Conservation (phyloP, 352 stramenopile genomes). For the Pythium aquatile region DNA sequence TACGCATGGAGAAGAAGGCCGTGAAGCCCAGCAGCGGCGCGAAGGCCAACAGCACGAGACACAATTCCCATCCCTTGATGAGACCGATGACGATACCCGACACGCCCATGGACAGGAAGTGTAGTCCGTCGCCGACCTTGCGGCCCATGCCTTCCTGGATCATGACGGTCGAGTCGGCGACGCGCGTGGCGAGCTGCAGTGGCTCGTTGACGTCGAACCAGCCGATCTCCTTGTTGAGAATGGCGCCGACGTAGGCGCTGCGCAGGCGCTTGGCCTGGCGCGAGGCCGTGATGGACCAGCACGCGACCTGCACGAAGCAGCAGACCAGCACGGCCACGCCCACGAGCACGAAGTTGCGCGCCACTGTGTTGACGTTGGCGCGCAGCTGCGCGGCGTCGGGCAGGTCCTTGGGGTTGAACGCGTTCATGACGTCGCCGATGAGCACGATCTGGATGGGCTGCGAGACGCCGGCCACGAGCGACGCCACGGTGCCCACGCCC, state of each 20-base stretch:
- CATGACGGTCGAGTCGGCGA: constrained; percentile 33
- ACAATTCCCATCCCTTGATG: constrained; percentile 40
- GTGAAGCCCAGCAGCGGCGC: constrained; percentile 33
- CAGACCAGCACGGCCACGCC: constrained; percentile 51
- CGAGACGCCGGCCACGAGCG: constrained; percentile 41
- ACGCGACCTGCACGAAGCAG: constrained; percentile 54
- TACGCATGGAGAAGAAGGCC: constrained; percentile 23
- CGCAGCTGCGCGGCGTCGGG: constrained; percentile 33
- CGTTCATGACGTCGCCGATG: constrained; percentile 71
- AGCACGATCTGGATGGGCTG: constrained; percentile 76
- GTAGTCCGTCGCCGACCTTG: constrained; percentile 34
- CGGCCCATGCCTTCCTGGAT: constrained; percentile 40
- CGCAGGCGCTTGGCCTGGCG: constrained; percentile 36
- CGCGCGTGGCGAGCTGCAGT: constrained; percentile 30
- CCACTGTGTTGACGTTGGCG: constrained; percentile 34
- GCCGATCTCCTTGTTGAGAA: constrained; percentile 33
- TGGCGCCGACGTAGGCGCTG: constrained; percentile 28
- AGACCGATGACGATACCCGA: constrained; percentile 45
- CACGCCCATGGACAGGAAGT: constrained; percentile 41
- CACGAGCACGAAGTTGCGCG: constrained; percentile 56
- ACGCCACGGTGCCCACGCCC: constrained; percentile 41
- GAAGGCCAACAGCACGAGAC: constrained; percentile 43
- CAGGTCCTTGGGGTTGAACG: constrained; percentile 51
- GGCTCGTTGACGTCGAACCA: constrained; percentile 30
- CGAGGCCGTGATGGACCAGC: constrained; percentile 48